Base-by-base conservation (phyloP, 2,329 filamentous ascomycete genomes). In the Ploettnerulaceae sp. region DNA sequence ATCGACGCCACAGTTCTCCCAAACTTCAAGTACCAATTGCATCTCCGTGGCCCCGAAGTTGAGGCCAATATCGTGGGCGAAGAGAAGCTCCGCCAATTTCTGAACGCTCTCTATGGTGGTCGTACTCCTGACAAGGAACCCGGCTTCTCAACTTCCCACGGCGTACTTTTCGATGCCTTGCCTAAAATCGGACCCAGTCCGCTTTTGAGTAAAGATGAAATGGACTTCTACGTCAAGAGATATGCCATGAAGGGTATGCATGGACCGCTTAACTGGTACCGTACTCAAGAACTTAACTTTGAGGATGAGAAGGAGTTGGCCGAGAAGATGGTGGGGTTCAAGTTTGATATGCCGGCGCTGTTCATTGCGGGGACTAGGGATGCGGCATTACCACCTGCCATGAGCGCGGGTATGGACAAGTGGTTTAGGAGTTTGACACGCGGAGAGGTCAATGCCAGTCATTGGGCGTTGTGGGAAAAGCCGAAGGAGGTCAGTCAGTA, bases 221-320 rank as follows among this genome's bases (percentile, higher is more conserved):
- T 91, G 34, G 81, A 90, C 45, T 86, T 81, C 67, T 96, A 96
- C 65, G 79, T 79, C 14, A 67, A 77, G 22, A 74, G 89, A 67
- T 95, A 83, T 66, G 66, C 71, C n/a, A 74, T 77, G 32, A 77
- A 82, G 61, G 88, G 89, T 35, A 66, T 97, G 55, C 79, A 82
- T 54, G 89, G 89, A 0, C 87, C 89, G 12, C 71, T 89, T 50
- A 93, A 90, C 67, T 96, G 89, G 87, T 98, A 98, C 69, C 81
- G 89, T 33, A 85, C 78, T 2, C 72, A 78, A 15, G 70, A 77
- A 64, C 66, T 83, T 53, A 95, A 95, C 66, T 86, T 74, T 62
- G 76, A 87, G 31, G 88, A 96, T 53, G 93, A 96, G 61, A 56
- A 65, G 37, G 64, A 71, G 32, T 69, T 86, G 31, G 71, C 79